Evolutionary conservation across 805 yeast species (phyloP).

Genomic region (Pichia cephalocereana): DNA sequence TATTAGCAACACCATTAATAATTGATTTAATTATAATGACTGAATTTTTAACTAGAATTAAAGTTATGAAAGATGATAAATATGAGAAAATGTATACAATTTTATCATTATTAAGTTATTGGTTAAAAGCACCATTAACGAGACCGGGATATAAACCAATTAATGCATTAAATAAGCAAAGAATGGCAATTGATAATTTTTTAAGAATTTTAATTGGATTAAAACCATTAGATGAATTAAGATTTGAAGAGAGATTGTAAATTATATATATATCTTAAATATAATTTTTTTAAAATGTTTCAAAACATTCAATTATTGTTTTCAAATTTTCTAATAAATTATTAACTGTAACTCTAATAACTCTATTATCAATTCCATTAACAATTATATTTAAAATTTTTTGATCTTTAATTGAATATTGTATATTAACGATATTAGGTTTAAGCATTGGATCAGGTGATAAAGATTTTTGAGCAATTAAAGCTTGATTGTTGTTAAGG

Average conservation of each 20-base stretch:
- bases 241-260: constrained; percentile 87
- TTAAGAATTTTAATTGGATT: constrained; percentile 84
- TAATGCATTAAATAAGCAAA: constrained; percentile 91
- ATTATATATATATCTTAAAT: no score
- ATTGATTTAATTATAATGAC: constrained; percentile 85
- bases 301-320: constrained; percentile 72
- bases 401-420: constrained; percentile 28
- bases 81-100: constrained; percentile 74
- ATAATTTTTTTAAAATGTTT: constrained; percentile 39
- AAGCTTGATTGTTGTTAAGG: constrained; percentile 46
- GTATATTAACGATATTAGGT: constrained; percentile 51
- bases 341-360: constrained; percentile 76
- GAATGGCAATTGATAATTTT: constrained; percentile 85
- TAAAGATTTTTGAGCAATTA: constrained; percentile 51
- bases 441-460: constrained; percentile 76
- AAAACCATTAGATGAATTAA: constrained; percentile 82
- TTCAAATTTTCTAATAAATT: constrained; percentile 68
- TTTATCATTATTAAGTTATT: constrained; percentile 77
- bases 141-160: constrained; percentile 86
- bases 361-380: constrained; percentile 59
- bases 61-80: constrained; percentile 52
- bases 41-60: constrained; percentile 82
- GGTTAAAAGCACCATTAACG: constrained; percentile 95
- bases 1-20: constrained; percentile 89
- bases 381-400: constrained; percentile 37